Percentiles rank a stretch among this genome's conserved stretches.
phyloP scores from a whole-genome alignment of 768 basidiomycete genomes.

The Imleria badia region DNA sequence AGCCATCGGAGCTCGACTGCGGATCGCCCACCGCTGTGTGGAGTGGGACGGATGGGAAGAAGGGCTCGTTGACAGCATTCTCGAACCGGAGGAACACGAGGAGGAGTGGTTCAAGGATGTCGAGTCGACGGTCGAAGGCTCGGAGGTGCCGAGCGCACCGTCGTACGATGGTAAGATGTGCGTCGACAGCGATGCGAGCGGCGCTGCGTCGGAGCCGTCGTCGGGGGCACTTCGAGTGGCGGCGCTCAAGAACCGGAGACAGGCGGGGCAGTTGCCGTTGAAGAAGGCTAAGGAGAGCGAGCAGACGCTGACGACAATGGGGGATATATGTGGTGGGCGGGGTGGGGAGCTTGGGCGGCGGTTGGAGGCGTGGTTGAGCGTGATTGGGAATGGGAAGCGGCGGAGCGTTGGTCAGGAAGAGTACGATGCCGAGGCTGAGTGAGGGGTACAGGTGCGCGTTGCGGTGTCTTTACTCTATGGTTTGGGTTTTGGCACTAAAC shows the following conservation, averaged over 20 bases:
- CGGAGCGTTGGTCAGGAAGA: conserved; percentile 16
- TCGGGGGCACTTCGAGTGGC: conserved; percentile 24
- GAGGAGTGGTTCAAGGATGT: conserved; percentile 65
- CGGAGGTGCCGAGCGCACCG: conserved; percentile 16
- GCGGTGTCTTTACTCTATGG: conserved; percentile 6
- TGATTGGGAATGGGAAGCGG: conserved; percentile 27
- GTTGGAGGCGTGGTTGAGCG: conserved; percentile 72
- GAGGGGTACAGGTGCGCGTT: too few species aligned
- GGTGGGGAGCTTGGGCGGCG: conserved; percentile 76
- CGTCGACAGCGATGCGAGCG: not conserved
- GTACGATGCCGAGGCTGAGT: conserved; percentile 1
- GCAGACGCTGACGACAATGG: conserved; percentile 66
- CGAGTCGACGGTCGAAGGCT: conserved; percentile 25
- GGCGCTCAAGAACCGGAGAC: conserved; percentile 33
- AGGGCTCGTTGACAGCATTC: conserved; percentile 70
- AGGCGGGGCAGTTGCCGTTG: conserved; percentile 49
- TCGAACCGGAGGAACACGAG: conserved; percentile 70
- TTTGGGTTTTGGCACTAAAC: not conserved
- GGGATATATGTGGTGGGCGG: conserved; percentile 76
- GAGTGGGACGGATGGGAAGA: conserved; percentile 96
- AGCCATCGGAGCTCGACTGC: conserved; percentile 58
- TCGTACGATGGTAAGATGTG: not conserved
- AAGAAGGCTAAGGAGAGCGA: conserved; percentile 65
- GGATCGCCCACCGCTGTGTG: conserved; percentile 75
- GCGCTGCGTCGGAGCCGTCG: conserved; percentile 11